Evolutionary conservation across 2,329 filamentous ascomycete genomes (phyloP).

Genomic region (Pochonia chlamydosporia): DNA sequence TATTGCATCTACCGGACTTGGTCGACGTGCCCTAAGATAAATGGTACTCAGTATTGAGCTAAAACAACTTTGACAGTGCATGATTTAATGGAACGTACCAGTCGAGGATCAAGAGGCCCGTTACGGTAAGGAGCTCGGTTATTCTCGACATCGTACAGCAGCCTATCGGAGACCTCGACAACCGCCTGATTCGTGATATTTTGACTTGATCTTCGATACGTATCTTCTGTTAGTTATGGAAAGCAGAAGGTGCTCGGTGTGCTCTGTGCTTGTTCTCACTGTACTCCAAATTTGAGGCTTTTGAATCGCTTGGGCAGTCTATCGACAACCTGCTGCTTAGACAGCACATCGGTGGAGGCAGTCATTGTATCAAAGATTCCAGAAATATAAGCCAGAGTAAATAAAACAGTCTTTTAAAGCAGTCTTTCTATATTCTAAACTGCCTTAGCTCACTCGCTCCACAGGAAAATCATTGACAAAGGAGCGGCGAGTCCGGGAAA

Average conservation of each 20-base stretch:
- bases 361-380: constrained; percentile 33
- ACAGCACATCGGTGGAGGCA: constrained; percentile 8
- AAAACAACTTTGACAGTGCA: background rate
- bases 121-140: constrained; percentile 69
- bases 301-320: constrained; percentile 86
- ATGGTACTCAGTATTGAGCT: background rate
- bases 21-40: constrained; percentile 38
- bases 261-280: constrained; percentile 45
- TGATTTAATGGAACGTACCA: constrained; percentile 39
- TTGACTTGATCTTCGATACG: constrained; percentile 50
- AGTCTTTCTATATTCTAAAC: no score
- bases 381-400: no score
- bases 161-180: constrained; percentile 83
- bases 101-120: constrained; percentile 79
- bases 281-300: constrained; percentile 88
- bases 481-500: no score
- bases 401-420: no score
- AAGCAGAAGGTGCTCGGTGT: background rate
- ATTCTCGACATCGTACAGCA: constrained; percentile 84
- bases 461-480: no score
- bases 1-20: constrained; percentile 72
- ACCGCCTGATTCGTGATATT: constrained; percentile 86
- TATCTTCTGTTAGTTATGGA: no score
- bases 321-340: constrained; percentile 85
- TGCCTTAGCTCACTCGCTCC: no score